Evolutionary conservation across 1,284 basidiomycete species (phyloP).

Genomic region (Pterulicium gracile): DNA sequence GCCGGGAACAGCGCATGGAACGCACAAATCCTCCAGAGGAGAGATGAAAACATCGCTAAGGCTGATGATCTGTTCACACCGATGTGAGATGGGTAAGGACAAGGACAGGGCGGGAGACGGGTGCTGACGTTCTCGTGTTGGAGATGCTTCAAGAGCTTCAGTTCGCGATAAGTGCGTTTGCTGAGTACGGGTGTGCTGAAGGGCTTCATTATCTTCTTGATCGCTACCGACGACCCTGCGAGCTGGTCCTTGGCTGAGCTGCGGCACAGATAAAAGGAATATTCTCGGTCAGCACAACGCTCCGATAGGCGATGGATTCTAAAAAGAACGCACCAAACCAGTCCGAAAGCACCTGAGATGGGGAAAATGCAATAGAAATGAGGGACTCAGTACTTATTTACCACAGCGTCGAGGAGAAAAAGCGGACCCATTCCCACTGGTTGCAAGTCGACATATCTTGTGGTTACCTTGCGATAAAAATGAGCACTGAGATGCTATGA

Average conservation of each 20-base stretch:
- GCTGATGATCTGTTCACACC: constrained; percentile 79
- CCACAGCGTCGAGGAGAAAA: constrained; percentile 14
- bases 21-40: constrained; percentile 91
- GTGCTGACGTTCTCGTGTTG: constrained; percentile 88
- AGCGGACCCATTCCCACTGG: constrained; percentile 97
- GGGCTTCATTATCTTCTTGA: constrained; percentile 99
- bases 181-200: constrained; percentile 96
- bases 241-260: constrained; percentile 98
- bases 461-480: constrained; percentile 66
- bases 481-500: constrained; percentile 9
- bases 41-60: constrained; percentile 99
- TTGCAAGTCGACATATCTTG: constrained; percentile 97
- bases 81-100: constrained; percentile 6
- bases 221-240: constrained; percentile 88
- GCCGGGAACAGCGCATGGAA: constrained; percentile 6
- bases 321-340: constrained; percentile 71
- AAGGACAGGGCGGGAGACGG: constrained; percentile 3
- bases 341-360: constrained; percentile 77
- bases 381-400: constrained; percentile 10
- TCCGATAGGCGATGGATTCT: neutral
- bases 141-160: constrained; percentile 98
- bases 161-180: constrained; percentile 96
- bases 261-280: constrained; percentile 2
- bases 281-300: neutral
- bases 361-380: constrained; percentile 9